Evolutionary conservation across 2,329 filamentous ascomycete species (phyloP), one percentile per base, ranked within the genome.

Genomic region (Chalaropsis thielavioides): DNA sequence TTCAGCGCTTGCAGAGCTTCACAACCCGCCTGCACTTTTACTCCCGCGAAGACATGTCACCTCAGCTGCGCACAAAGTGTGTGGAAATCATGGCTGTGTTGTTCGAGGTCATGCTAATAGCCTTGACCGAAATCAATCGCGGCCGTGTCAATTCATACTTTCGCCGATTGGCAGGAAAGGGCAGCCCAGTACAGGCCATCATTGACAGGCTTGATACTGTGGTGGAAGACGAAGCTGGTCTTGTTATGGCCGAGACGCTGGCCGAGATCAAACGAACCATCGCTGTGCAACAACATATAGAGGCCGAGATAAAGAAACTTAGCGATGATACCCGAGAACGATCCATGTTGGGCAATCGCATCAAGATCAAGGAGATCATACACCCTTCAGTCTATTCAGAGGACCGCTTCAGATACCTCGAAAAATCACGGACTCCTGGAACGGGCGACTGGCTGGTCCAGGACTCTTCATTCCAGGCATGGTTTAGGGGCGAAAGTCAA

Each of bases 401-500:
- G 19, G 78, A 80, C 64, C 74, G 72, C 27, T 79, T 74, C 66
- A 72, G 72, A 3, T 72, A 73, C 24, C 77, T 79, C 56, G 74
- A 72, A 24, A 76, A 75, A 64, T 73, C 73, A 1, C 71, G 75
- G 3, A 73, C 78, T 0, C 70, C 72, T 1, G 74, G 74, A 0
- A 80, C 78, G 0, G 78, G 79, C 27, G 74, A 79, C 46, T 80
- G 78, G 78, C 71, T 80, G 8, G 70, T 76, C 1, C 64, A 72
- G 0, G 78, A 80, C 65, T 70, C 72, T 0, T 70, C 73, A 0
- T 71, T 79, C 22, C 71, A 73, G 8, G 68, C 71, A 0, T 80
- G 78, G 78, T 41, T 78, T 0, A 66, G 70, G 2, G 71, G 71
- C 7, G 72, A 77, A 2, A 74, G 71, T 1, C 75, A 73, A 2